phyloP scores from a whole-genome alignment of 441 rosid species.

The Bruguiera hainesii region DNA sequence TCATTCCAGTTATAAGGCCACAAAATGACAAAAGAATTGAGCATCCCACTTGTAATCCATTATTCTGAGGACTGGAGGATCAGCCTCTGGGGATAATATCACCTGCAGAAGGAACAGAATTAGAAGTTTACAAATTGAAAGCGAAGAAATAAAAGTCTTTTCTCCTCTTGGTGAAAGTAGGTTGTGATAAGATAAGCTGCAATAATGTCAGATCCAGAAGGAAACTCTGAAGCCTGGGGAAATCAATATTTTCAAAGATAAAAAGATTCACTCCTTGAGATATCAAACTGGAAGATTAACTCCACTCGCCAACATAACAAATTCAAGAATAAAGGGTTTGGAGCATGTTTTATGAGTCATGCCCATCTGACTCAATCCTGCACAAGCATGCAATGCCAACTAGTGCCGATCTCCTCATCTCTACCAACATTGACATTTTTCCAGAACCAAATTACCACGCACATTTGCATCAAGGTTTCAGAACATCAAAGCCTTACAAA shows the following conservation, averaged over 20 bases:
- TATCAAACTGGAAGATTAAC: too few species aligned
- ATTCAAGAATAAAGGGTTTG: too few species aligned
- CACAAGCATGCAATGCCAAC: background rate
- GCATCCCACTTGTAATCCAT: conserved; percentile 74
- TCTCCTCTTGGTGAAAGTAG: background rate
- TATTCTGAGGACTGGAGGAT: conserved; percentile 90
- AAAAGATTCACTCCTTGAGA: too few species aligned
- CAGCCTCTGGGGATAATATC: conserved; percentile 82
- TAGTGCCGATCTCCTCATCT: background rate
- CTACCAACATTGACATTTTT: background rate
- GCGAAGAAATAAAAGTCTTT: background rate
- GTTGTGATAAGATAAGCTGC: background rate
- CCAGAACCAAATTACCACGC: too few species aligned
- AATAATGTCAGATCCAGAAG: background rate
- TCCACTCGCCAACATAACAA: too few species aligned
- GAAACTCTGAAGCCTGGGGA: too few species aligned
- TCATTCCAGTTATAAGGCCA: background rate
- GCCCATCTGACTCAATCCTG: background rate
- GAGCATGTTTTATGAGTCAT: too few species aligned
- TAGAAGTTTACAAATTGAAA: background rate
- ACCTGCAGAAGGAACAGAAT: conserved; percentile 49
- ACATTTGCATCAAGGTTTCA: too few species aligned
- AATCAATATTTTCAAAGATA: too few species aligned
- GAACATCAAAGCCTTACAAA: background rate
- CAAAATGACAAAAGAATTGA: conserved; percentile 5